phyloP scores from a whole-genome alignment of 2,329 filamentous ascomycete genomes.

The Penicillium brevicompactum region DNA sequence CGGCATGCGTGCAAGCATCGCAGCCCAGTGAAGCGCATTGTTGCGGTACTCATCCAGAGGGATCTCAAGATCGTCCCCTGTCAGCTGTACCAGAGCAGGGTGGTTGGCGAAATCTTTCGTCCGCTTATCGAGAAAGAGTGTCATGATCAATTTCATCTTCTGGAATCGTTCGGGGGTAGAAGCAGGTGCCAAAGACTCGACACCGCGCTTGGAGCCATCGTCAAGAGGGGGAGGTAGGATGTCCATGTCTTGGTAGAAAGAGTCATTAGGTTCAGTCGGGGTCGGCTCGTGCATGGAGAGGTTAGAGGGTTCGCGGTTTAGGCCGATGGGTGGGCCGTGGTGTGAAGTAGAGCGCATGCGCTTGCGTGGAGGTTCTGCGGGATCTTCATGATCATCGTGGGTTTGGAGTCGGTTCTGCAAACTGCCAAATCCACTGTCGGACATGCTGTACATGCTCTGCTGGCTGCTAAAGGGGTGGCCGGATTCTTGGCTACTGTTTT shows the following conservation, averaged over 20 bases:
- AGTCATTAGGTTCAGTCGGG: slow-evolving; percentile 50
- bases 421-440: slow-evolving; percentile 72
- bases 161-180: slow-evolving; percentile 68
- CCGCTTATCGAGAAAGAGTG: slow-evolving; percentile 75
- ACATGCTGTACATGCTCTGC: slow-evolving; percentile 72
- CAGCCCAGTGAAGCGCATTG: slow-evolving; percentile 94
- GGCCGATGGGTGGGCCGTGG: slow-evolving; percentile 40
- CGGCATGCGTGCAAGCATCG: slow-evolving; percentile 82
- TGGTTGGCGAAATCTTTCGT: slow-evolving; percentile 72
- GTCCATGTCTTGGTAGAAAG: slow-evolving; percentile 49
- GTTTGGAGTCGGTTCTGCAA: slow-evolving; percentile 55
- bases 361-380: slow-evolving; percentile 79
- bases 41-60: slow-evolving; percentile 84
- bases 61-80: slow-evolving; percentile 81
- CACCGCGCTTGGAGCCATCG: slow-evolving; percentile 37
- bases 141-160: slow-evolving; percentile 80
- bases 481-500: slow-evolving; percentile 62
- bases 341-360: slow-evolving; percentile 64
- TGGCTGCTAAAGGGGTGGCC: slow-evolving; percentile 75
- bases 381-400: slow-evolving; percentile 53
- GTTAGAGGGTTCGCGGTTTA: slow-evolving; percentile 33
- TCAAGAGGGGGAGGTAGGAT: slow-evolving; percentile 28
- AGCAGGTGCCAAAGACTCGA: slow-evolving; percentile 53
- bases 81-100: slow-evolving; percentile 74
- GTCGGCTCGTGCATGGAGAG: slow-evolving; percentile 45